A percentile compares a stretch with the other conserved stretches of the same genome.
phyloP scores from a whole-genome alignment of 257 asterid genomes.

The Solanum ossicruentum region DNA sequence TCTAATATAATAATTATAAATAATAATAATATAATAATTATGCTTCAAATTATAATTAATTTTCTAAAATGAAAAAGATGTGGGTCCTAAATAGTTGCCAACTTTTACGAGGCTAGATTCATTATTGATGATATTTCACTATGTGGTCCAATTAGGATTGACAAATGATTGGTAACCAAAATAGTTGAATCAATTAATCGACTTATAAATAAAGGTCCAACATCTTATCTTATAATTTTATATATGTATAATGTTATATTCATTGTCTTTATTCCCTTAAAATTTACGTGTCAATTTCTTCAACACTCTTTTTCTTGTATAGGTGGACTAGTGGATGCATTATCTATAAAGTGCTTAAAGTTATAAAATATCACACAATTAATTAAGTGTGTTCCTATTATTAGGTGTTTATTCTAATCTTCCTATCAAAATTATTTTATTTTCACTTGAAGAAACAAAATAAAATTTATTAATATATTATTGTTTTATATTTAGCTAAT shows the following conservation, averaged over 20 bases:
- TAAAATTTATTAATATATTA: not conserved
- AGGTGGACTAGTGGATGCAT: not conserved
- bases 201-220: not conserved
- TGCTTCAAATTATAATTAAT: not conserved
- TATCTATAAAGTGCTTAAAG: not conserved
- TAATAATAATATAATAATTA: too few relatives aligned
- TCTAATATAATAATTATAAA: too few relatives aligned
- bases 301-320: not conserved
- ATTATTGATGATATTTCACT: not conserved
- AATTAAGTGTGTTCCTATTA: not conserved
- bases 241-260: too few relatives aligned
- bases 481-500: not conserved
- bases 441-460: not conserved
- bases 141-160: not conserved
- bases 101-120: not conserved
- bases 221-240: not conserved
- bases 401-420: not conserved
- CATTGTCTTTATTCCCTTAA: not conserved
- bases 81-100: not conserved
- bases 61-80: not conserved
- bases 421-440: not conserved
- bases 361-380: not conserved
- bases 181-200: not conserved
- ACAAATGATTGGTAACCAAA: not conserved
- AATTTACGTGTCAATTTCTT: not conserved